Base-by-base conservation (phyloP, 345 rosid species). In the Salix suchowensis region DNA sequence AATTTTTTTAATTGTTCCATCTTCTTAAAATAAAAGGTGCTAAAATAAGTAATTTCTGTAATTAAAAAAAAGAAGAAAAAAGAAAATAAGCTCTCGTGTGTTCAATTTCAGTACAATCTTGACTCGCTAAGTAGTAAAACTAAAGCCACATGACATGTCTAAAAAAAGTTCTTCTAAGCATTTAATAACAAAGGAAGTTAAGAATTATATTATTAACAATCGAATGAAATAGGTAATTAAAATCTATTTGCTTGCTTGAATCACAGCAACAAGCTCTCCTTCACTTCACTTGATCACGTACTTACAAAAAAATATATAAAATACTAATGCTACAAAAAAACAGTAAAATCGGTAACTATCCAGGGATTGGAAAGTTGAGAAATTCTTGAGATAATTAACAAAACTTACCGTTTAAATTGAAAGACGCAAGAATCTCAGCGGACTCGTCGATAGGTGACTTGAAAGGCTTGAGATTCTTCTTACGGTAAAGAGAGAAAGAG, bases 391-490 rank as follows among this genome's bases (percentile, higher is more conserved):
- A 55, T 32, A 68, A 39, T 32, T 23, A 4, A 11, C 23, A 70
- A n/a, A 15, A 36, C 23, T n/a, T 82, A 84, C 86, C 89, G 66
- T 80, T 66, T 30, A 86, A 86, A 74, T 82, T 88, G 78, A 91
- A 95, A 68, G 86, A 88, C 26, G 97, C 96, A 71, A 96, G 94
- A 40, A 85, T 75, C 37, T 91, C 97, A 18, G 88, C 78, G 52
- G 91, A 82, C 88, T 93, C 97, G 74, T 93, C 85, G 58, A 96
- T 89, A 2, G 98, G 98, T 50, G 99, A 85, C 21, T 80, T 77
- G 81, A 96, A 78, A 48, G 64, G 90, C 1, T 72, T 68, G 70
- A 91, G 88, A 70, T 82, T 77, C 83, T 84, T 87, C 68, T 79
- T 88, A 75, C 93, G 87, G 83, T 74, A 93, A 78, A 92, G 90